Conservation (phyloP, 2,329 filamentous ascomycete species). For the Phoma sp. region DNA sequence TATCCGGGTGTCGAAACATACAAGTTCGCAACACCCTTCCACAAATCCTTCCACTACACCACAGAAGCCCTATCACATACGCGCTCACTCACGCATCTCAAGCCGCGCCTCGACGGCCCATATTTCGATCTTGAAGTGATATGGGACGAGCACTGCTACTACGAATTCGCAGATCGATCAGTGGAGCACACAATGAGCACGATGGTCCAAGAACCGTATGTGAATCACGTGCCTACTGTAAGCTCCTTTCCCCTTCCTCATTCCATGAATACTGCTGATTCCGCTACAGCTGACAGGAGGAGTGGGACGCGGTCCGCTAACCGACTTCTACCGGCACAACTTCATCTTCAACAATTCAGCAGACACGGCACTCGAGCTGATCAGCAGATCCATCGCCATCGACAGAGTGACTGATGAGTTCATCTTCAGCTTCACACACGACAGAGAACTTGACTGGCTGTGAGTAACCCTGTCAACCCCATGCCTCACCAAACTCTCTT, state of each 20-base stretch:
- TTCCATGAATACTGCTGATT: neutral
- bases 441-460: slow-evolving; percentile 30
- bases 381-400: slow-evolving; percentile 71
- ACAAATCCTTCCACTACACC: slow-evolving; percentile 50
- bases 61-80: slow-evolving; percentile 68
- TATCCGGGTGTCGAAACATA: slow-evolving; percentile 55
- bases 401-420: slow-evolving; percentile 61
- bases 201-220: slow-evolving; percentile 78
- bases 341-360: slow-evolving; percentile 75
- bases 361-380: slow-evolving; percentile 69
- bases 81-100: slow-evolving; percentile 67
- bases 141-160: slow-evolving; percentile 76
- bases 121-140: slow-evolving; percentile 74
- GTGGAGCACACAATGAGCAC: slow-evolving; percentile 77
- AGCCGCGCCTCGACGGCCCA: slow-evolving; percentile 64
- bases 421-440: slow-evolving; percentile 32
- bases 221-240: slow-evolving; percentile 72
- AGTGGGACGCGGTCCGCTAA: slow-evolving; percentile 65
- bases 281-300: slow-evolving; percentile 60
- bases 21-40: slow-evolving; percentile 60
- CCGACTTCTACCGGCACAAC: slow-evolving; percentile 70
- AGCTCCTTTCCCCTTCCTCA: neutral
- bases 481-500: too few relatives aligned
- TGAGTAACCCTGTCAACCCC: slow-evolving; percentile 23
- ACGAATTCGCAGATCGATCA: slow-evolving; percentile 69